Percentiles rank a stretch among this genome's conserved stretches.
These are phyloP conservation scores for Mycosphaerelloides madeirae DNA, from an alignment of 2,329 filamentous ascomycete species.

Conservation along the genomic window DNA sequence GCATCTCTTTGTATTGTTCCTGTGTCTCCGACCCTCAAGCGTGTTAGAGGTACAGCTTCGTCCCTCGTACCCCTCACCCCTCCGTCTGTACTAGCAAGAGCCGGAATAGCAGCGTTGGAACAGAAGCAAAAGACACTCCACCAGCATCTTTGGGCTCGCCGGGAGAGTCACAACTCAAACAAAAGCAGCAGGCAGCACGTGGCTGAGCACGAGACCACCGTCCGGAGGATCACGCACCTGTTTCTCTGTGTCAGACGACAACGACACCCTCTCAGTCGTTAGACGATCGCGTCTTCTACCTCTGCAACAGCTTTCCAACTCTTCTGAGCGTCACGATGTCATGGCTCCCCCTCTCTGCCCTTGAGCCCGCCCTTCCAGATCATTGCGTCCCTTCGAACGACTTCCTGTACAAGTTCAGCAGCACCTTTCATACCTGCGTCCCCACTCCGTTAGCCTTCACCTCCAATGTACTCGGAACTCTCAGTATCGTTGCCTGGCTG, in stretches of 20 bases:
- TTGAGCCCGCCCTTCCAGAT: conserved; percentile 46
- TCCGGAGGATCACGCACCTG: conserved; percentile 6
- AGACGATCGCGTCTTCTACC: not conserved
- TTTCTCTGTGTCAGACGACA: conserved; percentile 5
- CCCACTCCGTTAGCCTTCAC: conserved; percentile 59
- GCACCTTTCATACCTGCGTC: conserved; percentile 57
- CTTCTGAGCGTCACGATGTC: conserved; percentile 18
- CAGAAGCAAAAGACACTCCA: too few relatives aligned
- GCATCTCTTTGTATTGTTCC: too few relatives aligned
- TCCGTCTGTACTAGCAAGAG: too few relatives aligned
- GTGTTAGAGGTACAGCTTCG: too few relatives aligned
- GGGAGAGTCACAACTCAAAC: not conserved
- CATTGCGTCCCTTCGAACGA: conserved; percentile 58
- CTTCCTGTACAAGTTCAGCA: conserved; percentile 55
- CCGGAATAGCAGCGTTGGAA: too few relatives aligned
- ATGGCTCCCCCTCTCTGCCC: conserved; percentile 22
- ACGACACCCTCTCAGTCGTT: not conserved
- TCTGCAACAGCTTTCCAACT: not conserved
- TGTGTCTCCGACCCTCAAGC: too few relatives aligned
- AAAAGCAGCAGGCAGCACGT: conserved; percentile 12
- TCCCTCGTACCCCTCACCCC: too few relatives aligned
- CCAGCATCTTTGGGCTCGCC: too few relatives aligned
- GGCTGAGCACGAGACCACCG: conserved; percentile 22
- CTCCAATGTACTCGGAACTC: conserved; percentile 56
- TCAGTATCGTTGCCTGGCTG: conserved; percentile 63